A percentile compares a stretch with the other conserved stretches of the same genome.
phyloP scores from a whole-genome alignment of 305 asterid genomes.

The Solanum aculeatissimum region DNA sequence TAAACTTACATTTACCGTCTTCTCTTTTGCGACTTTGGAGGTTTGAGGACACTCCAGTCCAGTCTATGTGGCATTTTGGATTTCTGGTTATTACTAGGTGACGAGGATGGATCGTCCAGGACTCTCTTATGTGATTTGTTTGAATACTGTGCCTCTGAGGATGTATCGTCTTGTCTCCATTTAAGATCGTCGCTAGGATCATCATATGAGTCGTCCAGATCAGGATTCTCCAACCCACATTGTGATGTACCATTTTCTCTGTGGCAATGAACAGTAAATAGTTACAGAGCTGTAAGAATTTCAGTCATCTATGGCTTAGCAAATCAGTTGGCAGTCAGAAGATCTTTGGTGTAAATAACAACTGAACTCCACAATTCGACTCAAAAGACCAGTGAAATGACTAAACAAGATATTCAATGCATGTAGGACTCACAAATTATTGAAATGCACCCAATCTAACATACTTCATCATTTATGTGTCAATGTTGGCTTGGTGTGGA shows the following conservation, averaged over 20 bases:
- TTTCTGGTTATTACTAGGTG: constrained; percentile 19
- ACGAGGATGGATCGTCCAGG: constrained; percentile 15
- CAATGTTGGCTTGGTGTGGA: not conserved
- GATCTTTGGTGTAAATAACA: not conserved
- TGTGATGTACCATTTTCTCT: constrained; percentile 41
- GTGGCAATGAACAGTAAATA: constrained; percentile 6
- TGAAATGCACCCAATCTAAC: not conserved
- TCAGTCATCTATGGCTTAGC: not conserved
- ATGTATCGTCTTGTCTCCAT: constrained; percentile 40
- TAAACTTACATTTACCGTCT: constrained; percentile 17
- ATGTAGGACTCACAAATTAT: not conserved
- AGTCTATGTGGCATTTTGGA: constrained; percentile 41
- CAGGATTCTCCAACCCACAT: constrained; percentile 13
- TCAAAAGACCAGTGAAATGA: not conserved
- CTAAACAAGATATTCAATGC: not conserved
- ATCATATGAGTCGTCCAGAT: constrained; percentile 14
- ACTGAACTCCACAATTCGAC: not conserved
- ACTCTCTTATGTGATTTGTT: constrained; percentile 23
- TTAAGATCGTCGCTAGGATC: constrained; percentile 30
- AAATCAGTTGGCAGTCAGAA: not conserved
- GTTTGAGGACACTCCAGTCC: constrained; percentile 73
- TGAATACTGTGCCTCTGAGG: constrained; percentile 20
- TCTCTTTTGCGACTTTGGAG: constrained; percentile 47
- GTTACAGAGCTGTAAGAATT: not conserved
- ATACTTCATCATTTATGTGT: not conserved